These are phyloP conservation scores for Actinomortierella wolfii DNA, from an alignment of 371 early-diverging fungal genomes.

Conservation along the genomic window DNA sequence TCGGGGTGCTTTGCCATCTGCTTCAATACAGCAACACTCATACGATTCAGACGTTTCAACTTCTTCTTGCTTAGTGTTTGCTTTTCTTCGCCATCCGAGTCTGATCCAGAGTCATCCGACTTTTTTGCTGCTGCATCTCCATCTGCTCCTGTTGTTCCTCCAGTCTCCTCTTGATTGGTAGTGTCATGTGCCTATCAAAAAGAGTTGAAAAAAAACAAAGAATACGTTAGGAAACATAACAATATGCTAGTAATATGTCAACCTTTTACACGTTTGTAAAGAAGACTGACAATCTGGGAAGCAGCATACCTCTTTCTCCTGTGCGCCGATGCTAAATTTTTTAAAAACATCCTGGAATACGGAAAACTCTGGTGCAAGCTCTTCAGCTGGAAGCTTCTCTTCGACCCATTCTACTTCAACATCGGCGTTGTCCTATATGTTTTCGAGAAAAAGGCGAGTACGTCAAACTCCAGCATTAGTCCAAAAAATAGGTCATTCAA, in stretches of 20 bases:
- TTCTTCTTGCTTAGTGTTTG: conserved; percentile 60
- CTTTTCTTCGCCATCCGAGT: conserved; percentile 51
- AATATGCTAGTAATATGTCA: background rate
- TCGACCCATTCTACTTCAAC: conserved; percentile 39
- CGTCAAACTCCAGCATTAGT: too few species aligned
- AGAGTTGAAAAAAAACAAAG: background rate
- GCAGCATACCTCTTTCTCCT: conserved; percentile 18
- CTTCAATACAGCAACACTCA: conserved; percentile 92
- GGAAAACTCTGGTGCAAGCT: conserved; percentile 33
- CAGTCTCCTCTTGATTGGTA: conserved; percentile 15
- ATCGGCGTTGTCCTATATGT: conserved; percentile 6
- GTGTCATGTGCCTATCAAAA: conserved; percentile 4
- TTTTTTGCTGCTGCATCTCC: conserved; percentile 24
- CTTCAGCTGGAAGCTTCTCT: conserved; percentile 18
- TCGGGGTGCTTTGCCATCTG: conserved; percentile 92
- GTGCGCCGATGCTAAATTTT: conserved; percentile 27
- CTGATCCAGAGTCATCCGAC: conserved; percentile 38
- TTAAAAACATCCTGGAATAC: conserved; percentile 36
- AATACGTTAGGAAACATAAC: background rate
- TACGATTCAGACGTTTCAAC: conserved; percentile 62
- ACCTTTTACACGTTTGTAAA: background rate
- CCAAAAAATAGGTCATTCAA: too few species aligned
- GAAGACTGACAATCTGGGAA: background rate
- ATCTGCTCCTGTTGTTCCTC: conserved; percentile 17
- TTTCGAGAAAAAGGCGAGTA: too few species aligned